Base-by-base conservation (phyloP, 202 grass and related monocot species). In the Tripidium arundinaceum region DNA sequence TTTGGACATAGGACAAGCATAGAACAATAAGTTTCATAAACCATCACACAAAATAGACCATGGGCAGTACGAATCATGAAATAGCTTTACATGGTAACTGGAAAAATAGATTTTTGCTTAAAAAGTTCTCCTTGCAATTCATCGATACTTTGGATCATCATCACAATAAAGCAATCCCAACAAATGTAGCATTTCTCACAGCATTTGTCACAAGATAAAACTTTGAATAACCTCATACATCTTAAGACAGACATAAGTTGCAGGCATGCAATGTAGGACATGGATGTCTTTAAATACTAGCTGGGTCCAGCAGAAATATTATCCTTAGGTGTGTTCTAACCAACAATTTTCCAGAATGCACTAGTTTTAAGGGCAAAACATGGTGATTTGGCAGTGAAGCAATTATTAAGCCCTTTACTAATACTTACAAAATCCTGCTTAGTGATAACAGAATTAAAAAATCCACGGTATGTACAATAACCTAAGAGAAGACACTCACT, bases 401-500 rank as follows among this genome's bases (percentile, higher is more conserved):
- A 37, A 19, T 19, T 59, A 28, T 11, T 68, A 72, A 78, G 41
- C 3, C 6, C 3, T 68, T 46, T 74, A 19, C 22, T 24, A 5
- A 49, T 59, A 77, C 19, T 45, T 38, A 31, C 7, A 74, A 70
- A 55, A 27, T 57, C 34, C 2, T 72, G 10, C 15, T 50, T 57
- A 24, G 49, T 79, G 65, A 4, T 27, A 49, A 24, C 38, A 75
- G 36, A 26, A 1, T 7, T 79, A 31, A 27, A 57, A 57, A 24
- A 0, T 0, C 3, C n/a, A 57, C 21, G 4, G 3, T 57, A 57
- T 24, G 52, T 79, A 91, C 2, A 70, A 15, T 16, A 76, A 70
- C 19, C 66, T 46, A 84, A 78, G 37, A 21, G 72, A 69, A 81
- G 12, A 63, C 47, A 88, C 92, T 93, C 81, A 99, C 97, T 99